phyloP scores from a whole-genome alignment of 441 rosid species.

The Pelargonium citronellum region DNA sequence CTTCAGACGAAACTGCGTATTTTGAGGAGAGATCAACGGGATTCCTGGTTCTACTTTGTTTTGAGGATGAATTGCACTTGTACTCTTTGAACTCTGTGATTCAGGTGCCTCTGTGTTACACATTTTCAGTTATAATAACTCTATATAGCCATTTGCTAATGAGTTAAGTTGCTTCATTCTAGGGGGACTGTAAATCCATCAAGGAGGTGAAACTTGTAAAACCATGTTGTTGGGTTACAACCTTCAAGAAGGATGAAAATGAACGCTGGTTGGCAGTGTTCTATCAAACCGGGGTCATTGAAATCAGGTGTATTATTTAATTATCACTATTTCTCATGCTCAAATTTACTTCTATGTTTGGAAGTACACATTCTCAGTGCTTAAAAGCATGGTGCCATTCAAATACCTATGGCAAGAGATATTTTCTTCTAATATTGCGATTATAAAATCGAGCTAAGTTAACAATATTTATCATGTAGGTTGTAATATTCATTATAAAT shows the following conservation, averaged over 20 bases:
- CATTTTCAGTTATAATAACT: constrained; percentile 20
- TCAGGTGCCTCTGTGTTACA: constrained; percentile 42
- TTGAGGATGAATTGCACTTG: constrained; percentile 51
- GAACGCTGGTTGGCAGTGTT: constrained; percentile 56
- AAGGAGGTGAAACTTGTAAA: constrained; percentile 43
- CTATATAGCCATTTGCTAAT: constrained; percentile 22
- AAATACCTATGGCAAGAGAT: background rate
- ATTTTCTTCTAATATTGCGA: background rate
- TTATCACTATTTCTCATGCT: constrained; percentile 12
- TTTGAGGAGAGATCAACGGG: constrained; percentile 30
- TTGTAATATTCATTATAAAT: constrained; percentile 11
- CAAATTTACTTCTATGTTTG: constrained; percentile 7
- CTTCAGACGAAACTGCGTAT: constrained; percentile 30
- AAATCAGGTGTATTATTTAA: constrained; percentile 50
- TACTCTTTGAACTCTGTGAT: constrained; percentile 45
- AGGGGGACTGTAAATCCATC: constrained; percentile 47
- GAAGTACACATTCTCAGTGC: background rate
- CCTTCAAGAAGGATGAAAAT: constrained; percentile 44
- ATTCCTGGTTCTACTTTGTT: constrained; percentile 49
- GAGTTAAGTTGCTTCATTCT: constrained; percentile 32
- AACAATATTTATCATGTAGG: constrained; percentile 1
- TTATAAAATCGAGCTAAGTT: background rate
- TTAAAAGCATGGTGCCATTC: background rate
- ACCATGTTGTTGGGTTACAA: constrained; percentile 70
- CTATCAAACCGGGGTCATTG: constrained; percentile 66